These are phyloP conservation scores for Paracoccidioides brasiliensis DNA, from an alignment of 2,329 filamentous ascomycete species.

Conservation along the genomic window DNA sequence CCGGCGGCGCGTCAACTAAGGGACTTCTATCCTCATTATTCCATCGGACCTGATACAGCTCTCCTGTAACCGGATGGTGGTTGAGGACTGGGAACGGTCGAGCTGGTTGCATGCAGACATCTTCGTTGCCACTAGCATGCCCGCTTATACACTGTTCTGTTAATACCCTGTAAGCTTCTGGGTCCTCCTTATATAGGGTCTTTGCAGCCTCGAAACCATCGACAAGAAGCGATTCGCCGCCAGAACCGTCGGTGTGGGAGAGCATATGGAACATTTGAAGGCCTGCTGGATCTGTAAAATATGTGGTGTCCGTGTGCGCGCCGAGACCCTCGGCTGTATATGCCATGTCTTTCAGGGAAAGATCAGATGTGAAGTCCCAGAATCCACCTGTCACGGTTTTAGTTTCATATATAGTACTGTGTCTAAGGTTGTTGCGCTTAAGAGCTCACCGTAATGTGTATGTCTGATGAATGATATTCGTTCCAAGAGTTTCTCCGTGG, in stretches of 20 bases:
- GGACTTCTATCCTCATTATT: constrained; percentile 81
- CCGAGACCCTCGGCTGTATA: constrained; percentile 77
- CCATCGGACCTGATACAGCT: constrained; percentile 63
- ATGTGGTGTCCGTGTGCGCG: constrained; percentile 88
- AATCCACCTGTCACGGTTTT: constrained; percentile 40
- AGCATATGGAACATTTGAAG: constrained; percentile 88
- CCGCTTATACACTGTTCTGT: constrained; percentile 48
- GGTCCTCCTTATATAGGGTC: constrained; percentile 43
- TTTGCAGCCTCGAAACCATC: constrained; percentile 69
- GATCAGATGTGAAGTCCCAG: constrained; percentile 80
- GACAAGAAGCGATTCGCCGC: constrained; percentile 69
- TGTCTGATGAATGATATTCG: constrained; percentile 75
- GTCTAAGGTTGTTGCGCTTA: constrained; percentile 15
- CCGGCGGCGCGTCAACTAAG: constrained; percentile 42
- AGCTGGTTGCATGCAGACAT: constrained; percentile 65
- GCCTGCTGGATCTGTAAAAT: constrained; percentile 84
- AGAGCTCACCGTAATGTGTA: constrained; percentile 75
- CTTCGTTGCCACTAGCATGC: constrained; percentile 79
- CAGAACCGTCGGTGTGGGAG: constrained; percentile 52
- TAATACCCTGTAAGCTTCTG: constrained; percentile 46
- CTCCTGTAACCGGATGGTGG: constrained; percentile 33
- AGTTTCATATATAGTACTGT: background rate
- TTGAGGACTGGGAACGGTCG: constrained; percentile 59
- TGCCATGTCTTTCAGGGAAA: constrained; percentile 77
- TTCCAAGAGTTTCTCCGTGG: constrained; percentile 62